Conservation (phyloP, 2,329 filamentous ascomycete species). For the Berkeleyomyces rouxiae region DNA sequence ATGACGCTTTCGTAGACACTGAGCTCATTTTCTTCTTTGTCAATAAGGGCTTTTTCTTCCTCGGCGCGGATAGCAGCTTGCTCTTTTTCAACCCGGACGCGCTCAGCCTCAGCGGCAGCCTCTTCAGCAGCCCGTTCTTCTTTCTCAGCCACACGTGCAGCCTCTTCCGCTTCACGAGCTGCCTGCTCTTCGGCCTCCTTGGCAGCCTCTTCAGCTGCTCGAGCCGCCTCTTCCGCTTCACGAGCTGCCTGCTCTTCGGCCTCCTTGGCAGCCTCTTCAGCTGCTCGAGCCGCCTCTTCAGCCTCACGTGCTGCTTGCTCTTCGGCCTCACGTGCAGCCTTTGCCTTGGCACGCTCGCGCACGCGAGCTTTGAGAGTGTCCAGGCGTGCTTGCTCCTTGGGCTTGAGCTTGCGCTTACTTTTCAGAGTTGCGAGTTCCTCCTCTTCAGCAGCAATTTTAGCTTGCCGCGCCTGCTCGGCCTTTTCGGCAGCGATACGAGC, state of each 20-base stretch:
- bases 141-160: constrained; percentile 16
- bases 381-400: constrained; percentile 6
- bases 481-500: not conserved
- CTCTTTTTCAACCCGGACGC: constrained; percentile 1
- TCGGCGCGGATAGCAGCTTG: not conserved
- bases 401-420: constrained; percentile 8
- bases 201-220: constrained; percentile 15
- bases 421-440: not conserved
- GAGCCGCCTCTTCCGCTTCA: constrained; percentile 16
- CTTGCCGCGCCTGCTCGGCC: not conserved
- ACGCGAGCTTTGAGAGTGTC: constrained; percentile 19
- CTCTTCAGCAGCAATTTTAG: constrained; percentile 2
- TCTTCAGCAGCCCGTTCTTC: constrained; percentile 14
- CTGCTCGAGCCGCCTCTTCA: constrained; percentile 16
- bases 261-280: constrained; percentile 14
- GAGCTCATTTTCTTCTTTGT: constrained; percentile 11
- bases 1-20: constrained; percentile 1
- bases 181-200: constrained; percentile 11
- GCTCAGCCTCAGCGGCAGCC: constrained; percentile 16
- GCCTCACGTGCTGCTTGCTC: constrained; percentile 16
- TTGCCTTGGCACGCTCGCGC: not conserved
- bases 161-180: constrained; percentile 11
- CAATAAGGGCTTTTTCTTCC: constrained; percentile 5
- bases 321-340: constrained; percentile 14
- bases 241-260: constrained; percentile 14